phyloP scores from a whole-genome alignment of 345 rosid species.

The Turritis glabra region DNA sequence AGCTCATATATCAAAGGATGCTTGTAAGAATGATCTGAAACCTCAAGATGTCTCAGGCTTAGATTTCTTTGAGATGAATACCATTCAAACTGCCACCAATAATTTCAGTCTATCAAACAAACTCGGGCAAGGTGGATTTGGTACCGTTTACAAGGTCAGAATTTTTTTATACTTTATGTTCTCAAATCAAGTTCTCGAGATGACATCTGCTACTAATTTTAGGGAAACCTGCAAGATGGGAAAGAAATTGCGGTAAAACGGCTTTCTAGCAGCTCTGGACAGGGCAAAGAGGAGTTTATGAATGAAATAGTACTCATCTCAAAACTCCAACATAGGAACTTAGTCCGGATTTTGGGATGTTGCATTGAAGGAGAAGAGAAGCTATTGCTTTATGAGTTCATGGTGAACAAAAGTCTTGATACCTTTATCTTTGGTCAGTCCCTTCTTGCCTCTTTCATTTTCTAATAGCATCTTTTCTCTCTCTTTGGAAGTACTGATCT shows the following conservation, averaged over 20 bases:
- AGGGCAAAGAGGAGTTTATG: conserved; percentile 48
- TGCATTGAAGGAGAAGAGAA: conserved; percentile 50
- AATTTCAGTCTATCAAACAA: not conserved
- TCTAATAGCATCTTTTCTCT: not conserved
- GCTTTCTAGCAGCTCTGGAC: conserved; percentile 25
- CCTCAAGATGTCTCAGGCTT: not conserved
- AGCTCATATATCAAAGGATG: not conserved
- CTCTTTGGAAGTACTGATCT: not conserved
- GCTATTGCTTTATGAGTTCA: conserved; percentile 56
- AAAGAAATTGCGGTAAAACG: not conserved
- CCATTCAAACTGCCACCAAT: too few species aligned
- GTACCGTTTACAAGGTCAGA: conserved; percentile 23
- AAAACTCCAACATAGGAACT: conserved; percentile 56
- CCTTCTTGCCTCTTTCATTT: not conserved
- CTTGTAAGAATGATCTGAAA: not conserved
- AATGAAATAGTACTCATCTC: conserved; percentile 56
- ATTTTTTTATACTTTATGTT: not conserved
- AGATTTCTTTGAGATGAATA: not conserved
- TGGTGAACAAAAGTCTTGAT: too few species aligned
- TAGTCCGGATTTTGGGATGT: conserved; percentile 54
- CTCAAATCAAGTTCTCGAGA: not conserved
- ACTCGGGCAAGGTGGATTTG: conserved; percentile 32
- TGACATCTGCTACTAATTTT: not conserved
- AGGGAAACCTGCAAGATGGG: conserved; percentile 22
- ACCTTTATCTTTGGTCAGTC: conserved; percentile 49